These are phyloP conservation scores for Paramarasmius palmivorus DNA, from an alignment of 1,284 basidiomycete genomes.

Conservation along the genomic window DNA sequence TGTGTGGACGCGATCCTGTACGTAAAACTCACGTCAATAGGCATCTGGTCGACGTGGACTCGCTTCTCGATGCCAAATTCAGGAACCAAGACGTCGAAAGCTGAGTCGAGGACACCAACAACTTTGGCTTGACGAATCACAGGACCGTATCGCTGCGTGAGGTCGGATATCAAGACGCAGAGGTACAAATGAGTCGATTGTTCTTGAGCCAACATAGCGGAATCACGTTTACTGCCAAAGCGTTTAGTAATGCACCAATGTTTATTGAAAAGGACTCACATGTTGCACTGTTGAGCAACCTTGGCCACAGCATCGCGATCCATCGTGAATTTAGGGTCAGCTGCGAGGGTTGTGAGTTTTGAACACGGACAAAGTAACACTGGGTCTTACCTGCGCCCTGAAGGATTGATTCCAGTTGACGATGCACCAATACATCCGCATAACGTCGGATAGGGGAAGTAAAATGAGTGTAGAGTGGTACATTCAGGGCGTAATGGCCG, in stretches of 20 bases:
- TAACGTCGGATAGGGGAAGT: constrained; percentile 93
- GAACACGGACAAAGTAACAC: constrained; percentile 24
- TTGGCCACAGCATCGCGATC: constrained; percentile 97
- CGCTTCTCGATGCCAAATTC: constrained; percentile 98
- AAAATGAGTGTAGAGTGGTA: constrained; percentile 96
- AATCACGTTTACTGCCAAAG: constrained; percentile 77
- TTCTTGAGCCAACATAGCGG: constrained; percentile 90
- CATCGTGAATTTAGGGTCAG: constrained; percentile 90
- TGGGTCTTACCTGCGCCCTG: constrained; percentile 57
- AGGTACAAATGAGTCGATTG: constrained; percentile 95
- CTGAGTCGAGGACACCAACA: constrained; percentile 91
- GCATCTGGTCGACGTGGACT: constrained; percentile 98
- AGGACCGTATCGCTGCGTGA: constrained; percentile 93
- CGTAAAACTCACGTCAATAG: constrained; percentile 74
- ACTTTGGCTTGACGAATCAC: constrained; percentile 93
- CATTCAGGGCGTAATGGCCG: constrained; percentile 88
- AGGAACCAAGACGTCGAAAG: constrained; percentile 92
- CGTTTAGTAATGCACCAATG: constrained; percentile 4
- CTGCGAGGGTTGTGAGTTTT: constrained; percentile 24
- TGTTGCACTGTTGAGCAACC: constrained; percentile 96
- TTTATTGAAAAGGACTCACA: constrained; percentile 48
- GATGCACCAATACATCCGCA: constrained; percentile 95
- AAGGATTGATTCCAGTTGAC: constrained; percentile 91
- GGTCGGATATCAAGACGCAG: constrained; percentile 89
- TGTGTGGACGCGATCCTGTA: constrained; percentile 1